A percentile compares a stretch with the other conserved stretches of the same genome.
Evolutionary conservation across 2,329 filamentous ascomycete species (phyloP).

Genomic region (Plenodomus tracheiphilus): DNA sequence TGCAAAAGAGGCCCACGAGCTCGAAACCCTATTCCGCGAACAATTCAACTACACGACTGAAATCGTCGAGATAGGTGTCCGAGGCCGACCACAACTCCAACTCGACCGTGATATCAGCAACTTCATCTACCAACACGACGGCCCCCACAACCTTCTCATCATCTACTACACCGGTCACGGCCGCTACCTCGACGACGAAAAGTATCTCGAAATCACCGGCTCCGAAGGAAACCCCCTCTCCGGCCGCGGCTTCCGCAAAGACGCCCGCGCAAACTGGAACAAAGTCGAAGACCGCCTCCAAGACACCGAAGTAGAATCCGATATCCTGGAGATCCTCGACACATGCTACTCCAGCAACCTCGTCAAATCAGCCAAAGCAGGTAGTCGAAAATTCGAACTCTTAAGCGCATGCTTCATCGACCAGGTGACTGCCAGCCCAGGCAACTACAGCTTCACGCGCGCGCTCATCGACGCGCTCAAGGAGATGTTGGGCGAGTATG

Average conservation of each 20-base stretch:
- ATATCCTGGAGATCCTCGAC: constrained; percentile 45
- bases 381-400: constrained; percentile 36
- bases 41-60: constrained; percentile 36
- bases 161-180: constrained; percentile 48
- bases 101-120: constrained; percentile 29
- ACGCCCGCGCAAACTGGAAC: constrained; percentile 41
- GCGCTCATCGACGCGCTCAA: constrained; percentile 38
- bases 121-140: constrained; percentile 36
- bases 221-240: constrained; percentile 15
- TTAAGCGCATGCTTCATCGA: constrained; percentile 36
- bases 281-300: constrained; percentile 34
- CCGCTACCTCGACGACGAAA: constrained; percentile 22
- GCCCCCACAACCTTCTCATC: constrained; percentile 39
- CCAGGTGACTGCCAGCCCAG: constrained; percentile 32
- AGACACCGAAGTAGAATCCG: constrained; percentile 34
- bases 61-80: constrained; percentile 37
- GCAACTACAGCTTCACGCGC: constrained; percentile 38
- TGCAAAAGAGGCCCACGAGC: constrained; percentile 35
- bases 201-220: constrained; percentile 30
- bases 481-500: constrained; percentile 22
- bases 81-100: constrained; percentile 40
- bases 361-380: constrained; percentile 29
- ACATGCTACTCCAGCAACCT: constrained; percentile 45
- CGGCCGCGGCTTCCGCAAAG: constrained; percentile 25
- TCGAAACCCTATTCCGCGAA: constrained; percentile 31